Base-by-base conservation (phyloP, 192 early-diverging fungal genomes). In the Podila epicladia region DNA sequence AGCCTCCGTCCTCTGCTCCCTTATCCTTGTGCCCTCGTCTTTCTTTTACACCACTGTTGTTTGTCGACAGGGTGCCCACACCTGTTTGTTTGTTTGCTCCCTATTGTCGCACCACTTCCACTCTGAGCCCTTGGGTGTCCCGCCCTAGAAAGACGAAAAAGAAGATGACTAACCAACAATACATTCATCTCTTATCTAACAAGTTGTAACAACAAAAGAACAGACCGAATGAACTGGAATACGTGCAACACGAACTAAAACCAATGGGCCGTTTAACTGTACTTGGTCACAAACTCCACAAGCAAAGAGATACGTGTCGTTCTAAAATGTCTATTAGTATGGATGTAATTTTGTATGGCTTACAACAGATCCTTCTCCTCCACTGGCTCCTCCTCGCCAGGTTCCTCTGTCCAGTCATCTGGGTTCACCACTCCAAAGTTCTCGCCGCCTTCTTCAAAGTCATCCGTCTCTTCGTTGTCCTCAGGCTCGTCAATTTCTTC, bases 301-400 rank as follows among this genome's bases (percentile, higher is more conserved):
- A 41, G 9, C 38, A 41, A 41, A 12, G 0, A 41, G 11, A 13
- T 41, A 41, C 38, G 38, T 17, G 41, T 45, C 9, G 9, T 37
- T 37, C 13, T 45, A 45, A 45, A 45, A 15, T 45, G 41, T 45
- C 41, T 45, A 45, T 15, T 45, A 41, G 9, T 41, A 4, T 13
- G 41, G 4, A 1, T 45, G 3, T 45, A 45, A 45, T 45, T 35
- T 9, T 37, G 35, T 7, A 37, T 1, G 41, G 41, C 41, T 31
- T 62, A 70, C 68, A 71, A 19, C 31, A 71, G 32, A 51, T 71
- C 69, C 49, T 50, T 60, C 17, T 71, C 62, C 24, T 71, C 60
- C 2, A 62, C 32, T 19, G 11, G 13, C 22, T 51, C 31, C 31
- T 62, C 28, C 20, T 62, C 60, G 9, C 60, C 60, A 17, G 5